Percentiles rank a stretch among this genome's conserved stretches.
Evolutionary conservation across 768 basidiomycete species (phyloP).

Genomic region (Punctularia strigosozonata): DNA sequence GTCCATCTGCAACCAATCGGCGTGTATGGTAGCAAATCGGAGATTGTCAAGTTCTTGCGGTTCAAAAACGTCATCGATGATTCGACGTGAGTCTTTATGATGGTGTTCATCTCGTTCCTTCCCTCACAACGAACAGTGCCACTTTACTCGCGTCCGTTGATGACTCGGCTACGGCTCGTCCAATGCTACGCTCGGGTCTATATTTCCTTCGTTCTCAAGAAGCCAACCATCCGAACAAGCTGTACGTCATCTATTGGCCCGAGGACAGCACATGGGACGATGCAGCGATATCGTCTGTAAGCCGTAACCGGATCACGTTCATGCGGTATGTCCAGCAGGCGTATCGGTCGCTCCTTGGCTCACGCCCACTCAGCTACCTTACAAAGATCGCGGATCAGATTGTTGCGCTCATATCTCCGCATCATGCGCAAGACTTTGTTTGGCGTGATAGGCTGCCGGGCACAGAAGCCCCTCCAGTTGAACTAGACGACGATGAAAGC

Average conservation of each 20-base stretch:
- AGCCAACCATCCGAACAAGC: conserved; percentile 9
- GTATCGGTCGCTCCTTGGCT: too few relatives aligned
- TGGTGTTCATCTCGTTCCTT: neutral
- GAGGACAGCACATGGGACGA: conserved; percentile 50
- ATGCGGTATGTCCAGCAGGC: conserved; percentile 51
- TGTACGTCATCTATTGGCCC: conserved; percentile 51
- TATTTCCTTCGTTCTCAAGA: conserved; percentile 27
- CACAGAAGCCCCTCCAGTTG: conserved; percentile 12
- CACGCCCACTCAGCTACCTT: conserved; percentile 41
- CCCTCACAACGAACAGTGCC: conserved; percentile 2
- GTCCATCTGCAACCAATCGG: conserved; percentile 37
- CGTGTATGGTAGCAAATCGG: conserved; percentile 42
- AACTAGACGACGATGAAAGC: conserved; percentile 25
- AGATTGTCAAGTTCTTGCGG: conserved; percentile 34
- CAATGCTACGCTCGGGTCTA: conserved; percentile 35
- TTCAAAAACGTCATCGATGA: conserved; percentile 25
- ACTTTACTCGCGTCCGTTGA: conserved; percentile 9
- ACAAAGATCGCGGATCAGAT: conserved; percentile 49
- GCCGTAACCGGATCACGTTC: conserved; percentile 45
- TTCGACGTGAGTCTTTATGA: conserved; percentile 22
- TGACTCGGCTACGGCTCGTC: conserved; percentile 10
- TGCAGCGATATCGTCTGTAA: conserved; percentile 27
- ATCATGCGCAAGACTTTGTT: conserved; percentile 31
- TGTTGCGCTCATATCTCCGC: conserved; percentile 34
- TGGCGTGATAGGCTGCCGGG: conserved; percentile 25